Percentiles rank a stretch among this genome's conserved stretches.
Evolutionary conservation across 2,329 filamentous ascomycete species (phyloP).

Genomic region (Colletotrichum sp.): DNA sequence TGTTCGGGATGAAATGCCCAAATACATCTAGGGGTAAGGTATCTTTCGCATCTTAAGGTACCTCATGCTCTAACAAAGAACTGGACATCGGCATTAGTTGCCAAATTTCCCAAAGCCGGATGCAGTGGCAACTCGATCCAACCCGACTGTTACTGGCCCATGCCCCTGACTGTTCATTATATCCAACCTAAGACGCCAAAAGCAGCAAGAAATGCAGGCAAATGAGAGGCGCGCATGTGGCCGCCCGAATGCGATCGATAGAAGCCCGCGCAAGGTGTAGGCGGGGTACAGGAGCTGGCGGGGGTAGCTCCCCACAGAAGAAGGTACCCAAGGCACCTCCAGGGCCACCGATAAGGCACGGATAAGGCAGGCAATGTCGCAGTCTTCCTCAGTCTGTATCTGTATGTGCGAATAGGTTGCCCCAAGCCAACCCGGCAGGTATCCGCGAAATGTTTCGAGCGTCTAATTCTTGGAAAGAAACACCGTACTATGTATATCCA

Average conservation of each 20-base stretch:
- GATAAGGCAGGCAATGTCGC: background rate
- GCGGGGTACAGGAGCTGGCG: constrained; percentile 14
- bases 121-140: background rate
- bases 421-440: background rate
- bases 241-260: background rate
- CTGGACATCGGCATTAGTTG: background rate
- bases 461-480: background rate
- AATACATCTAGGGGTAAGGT: background rate
- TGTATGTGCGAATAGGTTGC: background rate
- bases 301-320: constrained; percentile 13
- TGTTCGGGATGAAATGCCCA: background rate
- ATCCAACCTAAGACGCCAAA: background rate
- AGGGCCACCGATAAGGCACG: background rate
- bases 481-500: background rate
- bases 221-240: background rate
- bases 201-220: background rate
- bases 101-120: background rate
- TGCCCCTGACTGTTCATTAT: background rate
- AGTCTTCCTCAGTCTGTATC: background rate
- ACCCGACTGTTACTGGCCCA: background rate
- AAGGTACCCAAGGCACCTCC: background rate
- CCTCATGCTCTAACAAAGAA: background rate
- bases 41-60: background rate
- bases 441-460: background rate
- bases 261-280: background rate